A percentile compares a stretch with the other conserved stretches of the same genome.
These are phyloP conservation scores for Hypoxylon fuscum DNA, from an alignment of 495 filamentous ascomycete species.

Conservation along the genomic window DNA sequence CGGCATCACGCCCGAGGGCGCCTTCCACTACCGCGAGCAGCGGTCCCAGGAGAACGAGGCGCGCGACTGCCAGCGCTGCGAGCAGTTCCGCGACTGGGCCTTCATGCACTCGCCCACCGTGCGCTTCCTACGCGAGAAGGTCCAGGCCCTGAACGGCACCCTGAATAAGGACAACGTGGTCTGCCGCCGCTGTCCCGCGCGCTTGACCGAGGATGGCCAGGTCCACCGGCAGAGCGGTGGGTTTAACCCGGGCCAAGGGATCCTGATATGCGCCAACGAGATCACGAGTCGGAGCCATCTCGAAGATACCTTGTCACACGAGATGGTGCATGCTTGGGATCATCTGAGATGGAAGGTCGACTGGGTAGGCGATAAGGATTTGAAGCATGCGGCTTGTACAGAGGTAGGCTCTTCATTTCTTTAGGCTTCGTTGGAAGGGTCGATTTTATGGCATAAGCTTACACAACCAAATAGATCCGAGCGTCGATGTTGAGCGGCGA, in stretches of 20 bases:
- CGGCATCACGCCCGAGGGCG: constrained; percentile 71
- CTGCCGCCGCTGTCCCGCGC: constrained; percentile 75
- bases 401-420: constrained; percentile 68
- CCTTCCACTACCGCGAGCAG: constrained; percentile 73
- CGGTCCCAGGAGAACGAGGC: constrained; percentile 72
- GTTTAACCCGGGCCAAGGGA: constrained; percentile 84
- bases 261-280: constrained; percentile 89
- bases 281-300: constrained; percentile 75
- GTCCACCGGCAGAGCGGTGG: constrained; percentile 71
- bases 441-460: constrained; percentile 14
- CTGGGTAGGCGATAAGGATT: constrained; percentile 68
- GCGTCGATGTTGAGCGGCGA: constrained; percentile 92
- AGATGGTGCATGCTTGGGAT: constrained; percentile 98
- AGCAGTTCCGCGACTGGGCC: constrained; percentile 79
- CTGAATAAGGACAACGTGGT: constrained; percentile 78
- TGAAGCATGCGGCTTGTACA: constrained; percentile 93
- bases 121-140: constrained; percentile 82
- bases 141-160: constrained; percentile 76
- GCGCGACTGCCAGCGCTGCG: constrained; percentile 78
- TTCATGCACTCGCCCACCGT: constrained; percentile 85
- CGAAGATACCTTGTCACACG: constrained; percentile 95
- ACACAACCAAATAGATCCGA: constrained; percentile 70
- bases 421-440: background rate
- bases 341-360: constrained; percentile 91
- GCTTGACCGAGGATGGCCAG: constrained; percentile 52